Conservation (phyloP, 371 early-diverging fungal species). For the Sporodiniella umbellata region DNA sequence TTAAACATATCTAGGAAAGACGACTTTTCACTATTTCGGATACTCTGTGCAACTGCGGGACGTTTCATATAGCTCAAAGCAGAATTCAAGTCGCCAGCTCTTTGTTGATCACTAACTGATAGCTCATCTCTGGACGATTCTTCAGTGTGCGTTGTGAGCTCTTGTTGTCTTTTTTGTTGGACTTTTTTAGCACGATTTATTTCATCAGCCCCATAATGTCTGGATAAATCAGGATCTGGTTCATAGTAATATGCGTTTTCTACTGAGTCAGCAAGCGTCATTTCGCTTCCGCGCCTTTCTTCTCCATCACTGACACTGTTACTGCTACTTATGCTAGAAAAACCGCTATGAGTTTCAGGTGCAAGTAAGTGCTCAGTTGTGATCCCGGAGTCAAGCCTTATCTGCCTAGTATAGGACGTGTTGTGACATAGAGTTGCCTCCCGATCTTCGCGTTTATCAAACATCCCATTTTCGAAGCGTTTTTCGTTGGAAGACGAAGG, state of each 20-base stretch:
- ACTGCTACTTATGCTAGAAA: background rate
- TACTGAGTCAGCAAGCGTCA: conserved; percentile 7
- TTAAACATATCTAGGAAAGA: too few relatives aligned
- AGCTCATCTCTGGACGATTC: too few relatives aligned
- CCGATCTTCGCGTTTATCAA: conserved; percentile 1
- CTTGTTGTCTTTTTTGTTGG: conserved; percentile 5
- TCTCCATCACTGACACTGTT: background rate
- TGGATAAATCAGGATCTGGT: background rate
- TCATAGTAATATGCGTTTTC: conserved; percentile 7
- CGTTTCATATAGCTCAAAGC: too few relatives aligned
- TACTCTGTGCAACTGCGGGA: too few relatives aligned
- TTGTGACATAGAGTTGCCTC: background rate
- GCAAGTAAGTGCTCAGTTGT: conserved; percentile 8
- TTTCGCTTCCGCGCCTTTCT: conserved; percentile 15
- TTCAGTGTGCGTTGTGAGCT: too few relatives aligned
- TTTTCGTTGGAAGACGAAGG: background rate
- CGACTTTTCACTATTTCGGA: too few relatives aligned
- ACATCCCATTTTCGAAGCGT: background rate
- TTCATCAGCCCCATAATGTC: conserved; percentile 5
- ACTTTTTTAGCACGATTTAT: conserved; percentile 1
- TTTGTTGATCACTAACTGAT: too few relatives aligned
- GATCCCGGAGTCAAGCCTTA: conserved; percentile 13
- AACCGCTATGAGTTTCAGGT: background rate
- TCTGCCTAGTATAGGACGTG: background rate
- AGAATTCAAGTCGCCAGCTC: too few relatives aligned